Base-by-base conservation (phyloP, 345 rosid species). In the Lepidium africanum region DNA sequence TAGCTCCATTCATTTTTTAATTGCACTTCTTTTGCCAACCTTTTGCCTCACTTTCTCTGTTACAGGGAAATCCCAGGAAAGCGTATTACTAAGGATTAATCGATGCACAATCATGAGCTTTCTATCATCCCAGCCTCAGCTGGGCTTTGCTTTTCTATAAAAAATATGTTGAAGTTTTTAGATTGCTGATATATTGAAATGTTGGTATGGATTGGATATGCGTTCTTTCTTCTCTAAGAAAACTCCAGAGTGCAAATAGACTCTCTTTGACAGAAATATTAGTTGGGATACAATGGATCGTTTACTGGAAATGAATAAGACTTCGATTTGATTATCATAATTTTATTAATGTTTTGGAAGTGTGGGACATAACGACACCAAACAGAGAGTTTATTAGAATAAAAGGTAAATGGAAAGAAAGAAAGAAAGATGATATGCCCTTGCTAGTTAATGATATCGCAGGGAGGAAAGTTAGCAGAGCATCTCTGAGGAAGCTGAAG, bases 401-500 rank as follows among this genome's bases (percentile, higher is more conserved):
- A 63, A 36, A 73, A 59, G 42, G 45, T 13, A 38, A 36, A 46
- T 23, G 43, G 16, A 30, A 42, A 14, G 9, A 39, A 35, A 56
- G 6, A 38, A 52, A 6, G 13, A 61, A 16, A 25, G 27, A 63
- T 46, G 43, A 16, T 46, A 13, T 53, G 40, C 42, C 11, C 25
- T 30, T 68, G 8, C 70, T 68, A 75, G 78, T 55, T 70, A 16
- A 59, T 53, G 52, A 58, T 11, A 23, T 37, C 90, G 81, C 96
- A 90, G 45, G 95, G 97, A 71, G 83, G 85, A 55, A 88, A 90
- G 82, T 82, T 84, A 69, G 89, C 83, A 10, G 84, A 67, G 81
- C 96, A 93, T 81, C 89, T 90, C 36, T 84, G 88, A 10, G 96
- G 97, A 43, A 93, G 95, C 70, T 75, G 86, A 66, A 81, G 65